Base-by-base conservation (phyloP, 345 rosid genomes). In the Sonneratia alba region DNA sequence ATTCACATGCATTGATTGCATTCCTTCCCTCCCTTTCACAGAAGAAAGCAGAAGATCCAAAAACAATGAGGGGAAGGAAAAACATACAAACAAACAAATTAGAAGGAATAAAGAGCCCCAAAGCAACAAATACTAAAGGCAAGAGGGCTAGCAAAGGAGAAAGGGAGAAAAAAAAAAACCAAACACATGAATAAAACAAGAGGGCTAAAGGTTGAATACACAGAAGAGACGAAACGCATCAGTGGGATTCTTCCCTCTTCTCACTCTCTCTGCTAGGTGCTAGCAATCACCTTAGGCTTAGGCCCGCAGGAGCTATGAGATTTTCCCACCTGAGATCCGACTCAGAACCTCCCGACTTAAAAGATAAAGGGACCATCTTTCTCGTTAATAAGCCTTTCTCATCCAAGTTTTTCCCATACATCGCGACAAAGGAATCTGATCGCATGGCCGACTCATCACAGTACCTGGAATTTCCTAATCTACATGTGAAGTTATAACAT, bases 201-300 rank as follows among this genome's bases (percentile, higher is more conserved):
- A 27, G 34, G 70, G 47, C 48, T 27, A 53, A 64, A 2, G 45
- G 45, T 32, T 16, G 38, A 4, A 59, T 43, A 40, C 16, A 1
- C 21, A 53, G 36, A 71, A 73, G 77, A 79, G 83, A 79, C 83
- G 32, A 70, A 86, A 13, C 72, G 45, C 32, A 75, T 80, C 15
- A 84, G 79, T 84, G 86, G 83, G 78, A 79, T 80, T 40, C 79
- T 74, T 68, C 80, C 70, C 71, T 15, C 19, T 48, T 67, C 2
- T 69, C 57, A 36, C 24, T 67, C 70, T 43, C 18, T 27, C n/a
- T 4, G 38, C 10, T 7, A 64, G 32, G 32, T 27, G 32, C 0
- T 0, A 27, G 32, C 32, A 27, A 27, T 27, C 32, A 27, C 32
- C 32, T 27, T 27, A 27, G 32, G 32, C 32, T 27, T 27, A 27